Evolutionary conservation across 192 early-diverging fungal species (phyloP).

Genomic region (Glomus cerebriforme): DNA sequence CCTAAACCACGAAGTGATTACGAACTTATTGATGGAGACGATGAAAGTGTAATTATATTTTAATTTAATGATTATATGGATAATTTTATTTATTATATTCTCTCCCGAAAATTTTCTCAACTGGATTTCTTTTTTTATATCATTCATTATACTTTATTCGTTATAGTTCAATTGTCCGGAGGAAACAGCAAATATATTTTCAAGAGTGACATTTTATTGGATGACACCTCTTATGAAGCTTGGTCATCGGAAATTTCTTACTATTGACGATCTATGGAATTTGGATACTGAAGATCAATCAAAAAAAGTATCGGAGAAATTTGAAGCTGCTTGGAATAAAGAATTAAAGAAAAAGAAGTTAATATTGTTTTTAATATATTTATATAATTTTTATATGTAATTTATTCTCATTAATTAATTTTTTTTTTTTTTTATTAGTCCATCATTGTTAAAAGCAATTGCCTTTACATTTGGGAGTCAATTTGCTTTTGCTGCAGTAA

Average conservation of each 20-base stretch:
- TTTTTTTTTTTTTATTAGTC: constrained; percentile 43
- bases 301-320: constrained; percentile 55
- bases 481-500: constrained; percentile 68
- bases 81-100: no score
- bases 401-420: neutral
- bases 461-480: constrained; percentile 60
- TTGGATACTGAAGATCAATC: constrained; percentile 64
- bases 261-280: constrained; percentile 72
- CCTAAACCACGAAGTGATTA: constrained; percentile 18
- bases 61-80: no score
- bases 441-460: constrained; percentile 73
- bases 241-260: constrained; percentile 74
- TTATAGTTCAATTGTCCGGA: constrained; percentile 65
- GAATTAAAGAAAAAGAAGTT: constrained; percentile 62
- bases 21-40: constrained; percentile 1
- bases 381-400: neutral
- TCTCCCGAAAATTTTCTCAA: no score
- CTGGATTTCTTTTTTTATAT: neutral
- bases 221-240: constrained; percentile 83
- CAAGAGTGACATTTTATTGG: constrained; percentile 84
- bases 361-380: neutral
- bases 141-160: neutral
- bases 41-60: constrained; percentile 10
- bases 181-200: constrained; percentile 81
- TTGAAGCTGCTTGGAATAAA: constrained; percentile 70